Evolutionary conservation across 768 basidiomycete species (phyloP).

Genomic region (Piloderma croceum): DNA sequence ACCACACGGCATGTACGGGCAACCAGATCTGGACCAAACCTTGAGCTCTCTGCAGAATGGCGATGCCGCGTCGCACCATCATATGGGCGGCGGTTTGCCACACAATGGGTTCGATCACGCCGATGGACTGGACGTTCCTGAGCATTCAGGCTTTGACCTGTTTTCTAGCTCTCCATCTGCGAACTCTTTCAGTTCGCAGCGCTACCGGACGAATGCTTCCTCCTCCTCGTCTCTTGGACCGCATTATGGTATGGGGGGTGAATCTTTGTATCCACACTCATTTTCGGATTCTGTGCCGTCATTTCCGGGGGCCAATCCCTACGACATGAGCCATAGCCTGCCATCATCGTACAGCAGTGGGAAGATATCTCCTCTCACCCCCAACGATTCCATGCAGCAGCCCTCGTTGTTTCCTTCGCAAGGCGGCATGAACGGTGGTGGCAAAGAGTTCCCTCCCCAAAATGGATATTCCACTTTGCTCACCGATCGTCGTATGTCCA

Average conservation of each 20-base stretch:
- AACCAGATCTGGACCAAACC: constrained; percentile 53
- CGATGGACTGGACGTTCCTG: constrained; percentile 51
- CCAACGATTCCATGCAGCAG: constrained; percentile 63
- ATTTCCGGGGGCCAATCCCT: constrained; percentile 51
- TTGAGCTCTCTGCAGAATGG: constrained; percentile 43
- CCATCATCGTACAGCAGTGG: constrained; percentile 65
- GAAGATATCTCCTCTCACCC: constrained; percentile 72
- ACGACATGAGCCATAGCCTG: constrained; percentile 60
- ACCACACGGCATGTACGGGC: constrained; percentile 47
- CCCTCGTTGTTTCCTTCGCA: constrained; percentile 49
- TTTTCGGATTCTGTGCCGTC: constrained; percentile 58
- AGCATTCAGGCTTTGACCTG: constrained; percentile 60
- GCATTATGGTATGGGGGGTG: constrained; percentile 46
- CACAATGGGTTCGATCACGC: constrained; percentile 42
- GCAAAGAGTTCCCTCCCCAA: constrained; percentile 53
- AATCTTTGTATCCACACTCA: constrained; percentile 54
- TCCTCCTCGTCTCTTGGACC: constrained; percentile 66
- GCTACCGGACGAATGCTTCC: constrained; percentile 69
- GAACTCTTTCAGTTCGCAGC: constrained; percentile 45
- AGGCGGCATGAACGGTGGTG: constrained; percentile 43
- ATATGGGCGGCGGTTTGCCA: constrained; percentile 28
- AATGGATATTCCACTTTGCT: constrained; percentile 54
- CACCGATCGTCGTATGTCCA: constrained; percentile 53
- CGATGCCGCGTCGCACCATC: constrained; percentile 36
- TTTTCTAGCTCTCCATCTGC: constrained; percentile 44